A percentile compares a stretch with the other conserved stretches of the same genome.
Evolutionary conservation across 2,329 filamentous ascomycete species (phyloP).

Genomic region (Colletotrichum tropicicola): DNA sequence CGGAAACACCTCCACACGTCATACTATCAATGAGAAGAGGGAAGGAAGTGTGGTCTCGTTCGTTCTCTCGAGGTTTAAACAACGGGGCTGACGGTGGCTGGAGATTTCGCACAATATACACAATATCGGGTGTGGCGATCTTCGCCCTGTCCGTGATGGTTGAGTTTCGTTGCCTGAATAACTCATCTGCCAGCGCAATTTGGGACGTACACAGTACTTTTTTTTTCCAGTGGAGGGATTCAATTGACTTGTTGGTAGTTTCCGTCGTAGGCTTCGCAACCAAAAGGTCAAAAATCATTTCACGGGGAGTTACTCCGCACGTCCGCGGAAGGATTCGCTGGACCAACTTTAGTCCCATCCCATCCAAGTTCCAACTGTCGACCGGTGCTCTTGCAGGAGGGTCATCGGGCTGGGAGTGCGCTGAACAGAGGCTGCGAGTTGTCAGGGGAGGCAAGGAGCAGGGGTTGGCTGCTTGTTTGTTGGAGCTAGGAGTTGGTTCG

Average conservation of each 20-base stretch:
- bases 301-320: background rate
- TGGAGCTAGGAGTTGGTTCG: too few relatives aligned
- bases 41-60: background rate
- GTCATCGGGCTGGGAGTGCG: too few relatives aligned
- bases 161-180: background rate
- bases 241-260: background rate
- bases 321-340: background rate
- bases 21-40: background rate
- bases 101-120: background rate
- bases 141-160: background rate
- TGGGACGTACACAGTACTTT: background rate
- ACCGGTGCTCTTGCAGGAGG: too few relatives aligned
- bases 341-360: too few relatives aligned
- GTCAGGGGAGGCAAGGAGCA: constrained; percentile 8
- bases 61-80: constrained; percentile 9
- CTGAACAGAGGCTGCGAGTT: constrained; percentile 1
- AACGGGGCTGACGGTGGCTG: constrained; percentile 3
- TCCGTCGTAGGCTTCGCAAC: background rate
- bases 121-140: background rate
- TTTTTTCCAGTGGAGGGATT: background rate
- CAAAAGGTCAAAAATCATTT: background rate
- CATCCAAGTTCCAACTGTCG: too few relatives aligned
- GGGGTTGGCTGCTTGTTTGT: constrained; percentile 21
- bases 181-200: background rate
- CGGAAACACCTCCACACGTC: too few relatives aligned